Percentiles rank a stretch among this genome's conserved stretches.
Evolutionary conservation across 2,329 filamentous ascomycete genomes (phyloP).

Genomic region (Thielaviopsis cerberus): DNA sequence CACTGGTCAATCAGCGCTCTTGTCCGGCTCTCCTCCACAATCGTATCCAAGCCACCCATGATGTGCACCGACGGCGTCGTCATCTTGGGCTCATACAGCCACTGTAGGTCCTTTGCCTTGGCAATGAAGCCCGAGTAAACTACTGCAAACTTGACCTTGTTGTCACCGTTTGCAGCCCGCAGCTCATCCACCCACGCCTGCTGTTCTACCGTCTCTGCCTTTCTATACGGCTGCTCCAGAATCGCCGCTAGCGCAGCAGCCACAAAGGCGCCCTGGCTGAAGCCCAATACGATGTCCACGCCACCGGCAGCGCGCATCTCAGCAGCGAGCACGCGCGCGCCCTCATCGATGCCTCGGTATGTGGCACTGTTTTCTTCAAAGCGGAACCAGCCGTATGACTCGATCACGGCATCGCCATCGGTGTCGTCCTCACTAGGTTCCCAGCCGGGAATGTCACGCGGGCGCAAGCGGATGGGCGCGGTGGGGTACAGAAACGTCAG

Average conservation of each 20-base stretch:
- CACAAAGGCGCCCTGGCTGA: slow-evolving; percentile 60
- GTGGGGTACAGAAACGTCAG: slow-evolving; percentile 49
- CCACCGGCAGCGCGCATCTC: slow-evolving; percentile 44
- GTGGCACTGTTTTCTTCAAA: slow-evolving; percentile 41
- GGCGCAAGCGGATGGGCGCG: slow-evolving; percentile 42
- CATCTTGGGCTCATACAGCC: slow-evolving; percentile 53
- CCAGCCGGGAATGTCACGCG: slow-evolving; percentile 54
- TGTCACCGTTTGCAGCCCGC: slow-evolving; percentile 29
- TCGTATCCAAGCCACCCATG: slow-evolving; percentile 66
- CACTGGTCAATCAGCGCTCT: slow-evolving; percentile 47
- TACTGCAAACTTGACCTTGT: slow-evolving; percentile 48
- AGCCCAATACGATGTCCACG: slow-evolving; percentile 64
- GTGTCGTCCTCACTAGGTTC: slow-evolving; percentile 24
- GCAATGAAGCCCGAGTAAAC: slow-evolving; percentile 63
- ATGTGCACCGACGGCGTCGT: slow-evolving; percentile 64
- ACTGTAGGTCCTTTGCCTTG: slow-evolving; percentile 39
- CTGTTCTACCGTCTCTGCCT: slow-evolving; percentile 15
- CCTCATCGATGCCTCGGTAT: slow-evolving; percentile 53
- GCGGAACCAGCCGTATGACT: slow-evolving; percentile 72
- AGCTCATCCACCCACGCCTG: slow-evolving; percentile 26
- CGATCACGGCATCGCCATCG: slow-evolving; percentile 24
- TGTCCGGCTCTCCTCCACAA: slow-evolving; percentile 64
- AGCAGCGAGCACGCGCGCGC: slow-evolving; percentile 43
- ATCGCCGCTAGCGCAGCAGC: slow-evolving; percentile 55
- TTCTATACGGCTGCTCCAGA: slow-evolving; percentile 35